Conservation (phyloP, 768 basidiomycete species). For the Lentinus brumalis region DNA sequence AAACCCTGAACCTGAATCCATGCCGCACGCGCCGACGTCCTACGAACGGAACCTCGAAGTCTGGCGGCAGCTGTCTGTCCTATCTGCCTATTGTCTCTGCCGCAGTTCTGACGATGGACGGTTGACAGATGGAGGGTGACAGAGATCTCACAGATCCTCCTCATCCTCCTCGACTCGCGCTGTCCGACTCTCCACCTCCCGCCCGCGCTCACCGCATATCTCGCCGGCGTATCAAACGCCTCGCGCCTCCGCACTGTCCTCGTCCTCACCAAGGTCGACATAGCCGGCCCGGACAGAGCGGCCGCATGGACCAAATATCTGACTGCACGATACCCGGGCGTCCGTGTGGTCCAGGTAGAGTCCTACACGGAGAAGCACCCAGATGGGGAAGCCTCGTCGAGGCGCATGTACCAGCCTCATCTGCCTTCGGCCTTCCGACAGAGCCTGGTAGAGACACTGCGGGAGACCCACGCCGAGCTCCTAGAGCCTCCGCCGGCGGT, state of each 20-base stretch:
- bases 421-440: slow-evolving; percentile 68
- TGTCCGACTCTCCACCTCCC: slow-evolving; percentile 89
- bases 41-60: slow-evolving; percentile 93
- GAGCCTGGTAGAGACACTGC: slow-evolving; percentile 65
- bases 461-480: slow-evolving; percentile 65
- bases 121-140: slow-evolving; percentile 82
- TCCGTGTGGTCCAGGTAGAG: slow-evolving; percentile 74
- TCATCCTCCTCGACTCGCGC: slow-evolving; percentile 87
- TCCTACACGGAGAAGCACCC: slow-evolving; percentile 59
- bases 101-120: not conserved
- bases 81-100: slow-evolving; percentile 1
- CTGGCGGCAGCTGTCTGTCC: slow-evolving; percentile 86
- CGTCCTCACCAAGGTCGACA: slow-evolving; percentile 87
- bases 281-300: slow-evolving; percentile 67
- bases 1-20: slow-evolving; percentile 16
- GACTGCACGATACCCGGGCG: slow-evolving; percentile 49
- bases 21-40: slow-evolving; percentile 72
- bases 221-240: slow-evolving; percentile 37
- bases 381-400: slow-evolving; percentile 14
- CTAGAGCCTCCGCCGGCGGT: slow-evolving; percentile 67
- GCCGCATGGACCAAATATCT: slow-evolving; percentile 69
- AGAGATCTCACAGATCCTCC: slow-evolving; percentile 86
- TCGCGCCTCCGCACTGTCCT: slow-evolving; percentile 51
- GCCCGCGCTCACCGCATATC: slow-evolving; percentile 69
- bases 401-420: slow-evolving; percentile 57